These are phyloP conservation scores for Didymella exigua DNA, from an alignment of 2,329 filamentous ascomycete genomes.

Conservation along the genomic window DNA sequence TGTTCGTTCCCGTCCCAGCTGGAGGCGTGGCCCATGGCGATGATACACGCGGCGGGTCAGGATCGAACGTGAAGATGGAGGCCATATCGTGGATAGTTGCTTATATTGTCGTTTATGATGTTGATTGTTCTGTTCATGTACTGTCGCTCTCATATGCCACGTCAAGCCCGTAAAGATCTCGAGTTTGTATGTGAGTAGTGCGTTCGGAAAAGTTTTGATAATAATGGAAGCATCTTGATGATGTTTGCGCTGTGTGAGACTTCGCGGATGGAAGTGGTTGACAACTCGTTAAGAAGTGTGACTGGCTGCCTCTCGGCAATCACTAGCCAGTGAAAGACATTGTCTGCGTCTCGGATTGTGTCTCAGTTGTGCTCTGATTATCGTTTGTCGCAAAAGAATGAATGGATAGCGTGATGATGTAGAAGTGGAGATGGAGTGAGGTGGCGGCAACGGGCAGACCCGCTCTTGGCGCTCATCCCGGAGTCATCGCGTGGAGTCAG, in stretches of 20 bases:
- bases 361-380: neutral
- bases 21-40: constrained; percentile 84
- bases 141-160: constrained; percentile 17
- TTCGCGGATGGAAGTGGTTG: constrained; percentile 23
- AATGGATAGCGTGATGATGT: neutral
- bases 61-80: constrained; percentile 94
- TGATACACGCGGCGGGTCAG: constrained; percentile 82
- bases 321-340: constrained; percentile 26
- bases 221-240: constrained; percentile 59
- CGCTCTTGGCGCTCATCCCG: constrained; percentile 6
- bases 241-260: constrained; percentile 26
- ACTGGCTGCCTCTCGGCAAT: constrained; percentile 33
- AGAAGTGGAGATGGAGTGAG: constrained; percentile 6
- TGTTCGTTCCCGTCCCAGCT: constrained; percentile 22
- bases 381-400: constrained; percentile 6
- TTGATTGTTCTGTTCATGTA: constrained; percentile 1
- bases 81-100: constrained; percentile 66
- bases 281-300: constrained; percentile 31
- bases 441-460: constrained; percentile 13
- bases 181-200: constrained; percentile 59
- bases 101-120: neutral
- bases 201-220: constrained; percentile 55
- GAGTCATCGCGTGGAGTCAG: constrained; percentile 14
- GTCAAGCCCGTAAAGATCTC: constrained; percentile 49
- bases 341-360: neutral